phyloP scores from a whole-genome alignment of 2,329 filamentous ascomycete species.

The Penicillium palitans region DNA sequence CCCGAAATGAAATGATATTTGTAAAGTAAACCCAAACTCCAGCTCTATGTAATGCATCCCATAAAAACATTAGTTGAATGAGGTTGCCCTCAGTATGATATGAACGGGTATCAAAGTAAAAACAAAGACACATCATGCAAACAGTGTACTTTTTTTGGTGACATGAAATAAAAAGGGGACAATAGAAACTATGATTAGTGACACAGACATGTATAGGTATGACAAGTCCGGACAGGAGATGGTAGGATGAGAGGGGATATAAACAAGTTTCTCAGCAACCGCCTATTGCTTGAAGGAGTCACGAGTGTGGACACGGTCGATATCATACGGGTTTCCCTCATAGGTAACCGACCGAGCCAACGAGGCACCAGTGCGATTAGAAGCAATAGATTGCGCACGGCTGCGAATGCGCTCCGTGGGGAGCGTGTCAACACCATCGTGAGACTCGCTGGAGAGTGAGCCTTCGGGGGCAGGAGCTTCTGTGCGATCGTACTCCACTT shows the following conservation, averaged over 20 bases:
- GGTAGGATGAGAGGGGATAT: neutral
- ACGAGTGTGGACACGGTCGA: constrained; percentile 47
- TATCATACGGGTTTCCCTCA: constrained; percentile 47
- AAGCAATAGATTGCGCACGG: constrained; percentile 29
- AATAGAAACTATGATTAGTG: constrained; percentile 12
- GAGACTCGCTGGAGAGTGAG: constrained; percentile 28
- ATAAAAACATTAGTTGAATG: constrained; percentile 8
- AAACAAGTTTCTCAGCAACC: constrained; percentile 1
- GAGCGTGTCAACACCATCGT: constrained; percentile 23
- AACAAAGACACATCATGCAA: neutral
- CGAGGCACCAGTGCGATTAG: constrained; percentile 27
- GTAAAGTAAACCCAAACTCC: neutral
- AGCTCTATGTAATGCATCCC: constrained; percentile 2
- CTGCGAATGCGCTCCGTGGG: constrained; percentile 30
- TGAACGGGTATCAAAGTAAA: constrained; percentile 11
- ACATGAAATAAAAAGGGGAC: neutral
- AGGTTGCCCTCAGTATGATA: neutral
- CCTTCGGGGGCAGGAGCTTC: constrained; percentile 32
- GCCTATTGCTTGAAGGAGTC: constrained; percentile 35
- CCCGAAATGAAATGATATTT: neutral
- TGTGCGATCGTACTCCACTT: constrained; percentile 34
- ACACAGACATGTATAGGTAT: constrained; percentile 5
- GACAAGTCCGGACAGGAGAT: neutral
- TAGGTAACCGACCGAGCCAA: constrained; percentile 34
- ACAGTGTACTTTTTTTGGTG: neutral